These are phyloP conservation scores for Erodium texanum DNA, from an alignment of 441 rosid genomes.

Conservation along the genomic window DNA sequence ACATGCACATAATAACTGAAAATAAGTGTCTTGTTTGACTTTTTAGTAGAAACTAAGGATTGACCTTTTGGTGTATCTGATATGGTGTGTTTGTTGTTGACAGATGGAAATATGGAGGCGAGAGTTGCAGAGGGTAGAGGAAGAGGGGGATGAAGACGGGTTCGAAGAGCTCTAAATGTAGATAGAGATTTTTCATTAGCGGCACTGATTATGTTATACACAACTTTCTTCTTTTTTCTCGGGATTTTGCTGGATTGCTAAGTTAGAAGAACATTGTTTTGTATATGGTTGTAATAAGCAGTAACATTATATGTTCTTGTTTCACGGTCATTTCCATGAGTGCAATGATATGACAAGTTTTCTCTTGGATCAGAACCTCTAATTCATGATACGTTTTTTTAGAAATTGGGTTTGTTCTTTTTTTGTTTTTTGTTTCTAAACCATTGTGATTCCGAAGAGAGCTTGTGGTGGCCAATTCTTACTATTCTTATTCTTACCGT, in stretches of 20 bases:
- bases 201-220: neutral
- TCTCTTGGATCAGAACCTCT: no score
- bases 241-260: neutral
- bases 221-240: neutral
- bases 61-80: neutral
- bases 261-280: neutral
- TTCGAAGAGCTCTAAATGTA: constrained; percentile 61
- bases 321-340: neutral
- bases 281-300: neutral
- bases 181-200: neutral
- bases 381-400: no score
- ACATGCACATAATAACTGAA: neutral
- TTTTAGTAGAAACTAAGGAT: neutral
- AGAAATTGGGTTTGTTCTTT: no score
- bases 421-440: no score
- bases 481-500: no score
- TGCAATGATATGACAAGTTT: no score
- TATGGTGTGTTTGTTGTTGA: neutral
- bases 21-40: no score
- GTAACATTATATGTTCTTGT: neutral
- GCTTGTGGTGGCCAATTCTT: no score
- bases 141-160: constrained; percentile 88
- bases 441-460: no score
- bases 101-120: constrained; percentile 83
- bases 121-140: constrained; percentile 65